Conservation (phyloP, 768 basidiomycete species). For the Suillus ampliporus region DNA sequence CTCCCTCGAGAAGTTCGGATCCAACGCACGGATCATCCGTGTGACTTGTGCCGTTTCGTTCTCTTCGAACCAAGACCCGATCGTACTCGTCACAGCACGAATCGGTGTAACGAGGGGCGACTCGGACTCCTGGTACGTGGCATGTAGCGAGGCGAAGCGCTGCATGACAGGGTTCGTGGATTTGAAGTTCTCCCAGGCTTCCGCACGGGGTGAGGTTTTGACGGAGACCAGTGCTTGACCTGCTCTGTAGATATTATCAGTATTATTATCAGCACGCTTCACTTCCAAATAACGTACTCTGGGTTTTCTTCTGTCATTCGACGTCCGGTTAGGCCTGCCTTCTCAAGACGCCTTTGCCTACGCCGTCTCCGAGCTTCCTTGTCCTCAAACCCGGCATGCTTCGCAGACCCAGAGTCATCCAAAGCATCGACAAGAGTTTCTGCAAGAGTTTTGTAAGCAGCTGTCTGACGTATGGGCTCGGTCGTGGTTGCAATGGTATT, state of each 20-base stretch:
- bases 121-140: constrained; percentile 90
- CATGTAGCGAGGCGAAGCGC: constrained; percentile 59
- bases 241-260: constrained; percentile 58
- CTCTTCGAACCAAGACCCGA: constrained; percentile 95
- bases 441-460: constrained; percentile 89
- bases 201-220: constrained; percentile 78
- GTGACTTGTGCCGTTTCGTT: constrained; percentile 98
- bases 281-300: constrained; percentile 60
- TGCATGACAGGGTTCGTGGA: constrained; percentile 79
- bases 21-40: constrained; percentile 83
- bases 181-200: constrained; percentile 82
- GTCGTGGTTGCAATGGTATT: constrained; percentile 87
- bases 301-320: constrained; percentile 71
- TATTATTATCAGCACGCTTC: constrained; percentile 10
- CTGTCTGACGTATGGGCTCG: constrained; percentile 96
- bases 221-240: constrained; percentile 86
- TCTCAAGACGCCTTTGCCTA: constrained; percentile 79
- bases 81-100: constrained; percentile 81
- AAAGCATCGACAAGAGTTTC: constrained; percentile 91
- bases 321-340: constrained; percentile 70
- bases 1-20: constrained; percentile 87
- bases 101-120: constrained; percentile 83
- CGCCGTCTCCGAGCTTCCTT: constrained; percentile 86
- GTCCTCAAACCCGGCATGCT: constrained; percentile 96
- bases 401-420: constrained; percentile 91